phyloP scores from a whole-genome alignment of 495 filamentous ascomycete species.

The Thermochaetoides thermophila region DNA sequence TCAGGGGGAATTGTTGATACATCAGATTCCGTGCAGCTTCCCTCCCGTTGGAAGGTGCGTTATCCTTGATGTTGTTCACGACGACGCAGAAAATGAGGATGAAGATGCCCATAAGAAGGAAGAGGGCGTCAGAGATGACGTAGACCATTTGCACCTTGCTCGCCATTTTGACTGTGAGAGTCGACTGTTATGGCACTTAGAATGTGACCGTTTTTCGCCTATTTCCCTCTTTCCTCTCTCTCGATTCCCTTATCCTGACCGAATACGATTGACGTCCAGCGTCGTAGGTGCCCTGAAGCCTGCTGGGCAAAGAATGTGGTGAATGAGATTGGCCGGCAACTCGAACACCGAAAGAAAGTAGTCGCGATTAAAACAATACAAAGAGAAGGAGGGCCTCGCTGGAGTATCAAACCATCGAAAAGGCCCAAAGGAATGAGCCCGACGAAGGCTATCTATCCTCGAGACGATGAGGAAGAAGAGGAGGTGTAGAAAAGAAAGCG shows the following conservation, averaged over 20 bases:
- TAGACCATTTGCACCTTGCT: constrained; percentile 45
- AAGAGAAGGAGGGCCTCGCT: constrained; percentile 7
- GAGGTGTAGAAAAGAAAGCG: constrained; percentile 3
- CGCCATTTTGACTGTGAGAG: constrained; percentile 28
- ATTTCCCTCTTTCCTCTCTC: constrained; percentile 2
- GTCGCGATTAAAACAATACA: constrained; percentile 10
- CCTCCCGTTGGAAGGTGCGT: constrained; percentile 29
- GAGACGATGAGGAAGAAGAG: constrained; percentile 3
- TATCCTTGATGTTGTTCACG: constrained; percentile 34
- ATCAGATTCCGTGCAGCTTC: constrained; percentile 49
- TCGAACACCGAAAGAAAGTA: constrained; percentile 16
- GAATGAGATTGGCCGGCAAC: constrained; percentile 23
- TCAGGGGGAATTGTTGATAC: constrained; percentile 44
- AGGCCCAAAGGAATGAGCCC: not conserved
- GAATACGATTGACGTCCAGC: constrained; percentile 32
- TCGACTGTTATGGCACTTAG: too few relatives aligned
- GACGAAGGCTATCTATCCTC: too few relatives aligned
- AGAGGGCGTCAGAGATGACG: constrained; percentile 41
- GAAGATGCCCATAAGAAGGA: constrained; percentile 46
- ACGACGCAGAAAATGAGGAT: constrained; percentile 48
- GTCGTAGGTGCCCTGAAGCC: constrained; percentile 20
- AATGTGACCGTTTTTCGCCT: constrained; percentile 3
- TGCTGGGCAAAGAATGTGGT: constrained; percentile 4
- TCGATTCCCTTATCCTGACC: not conserved
- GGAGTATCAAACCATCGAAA: constrained; percentile 8